phyloP scores from a whole-genome alignment of 345 rosid species.

The Acer negundo region DNA sequence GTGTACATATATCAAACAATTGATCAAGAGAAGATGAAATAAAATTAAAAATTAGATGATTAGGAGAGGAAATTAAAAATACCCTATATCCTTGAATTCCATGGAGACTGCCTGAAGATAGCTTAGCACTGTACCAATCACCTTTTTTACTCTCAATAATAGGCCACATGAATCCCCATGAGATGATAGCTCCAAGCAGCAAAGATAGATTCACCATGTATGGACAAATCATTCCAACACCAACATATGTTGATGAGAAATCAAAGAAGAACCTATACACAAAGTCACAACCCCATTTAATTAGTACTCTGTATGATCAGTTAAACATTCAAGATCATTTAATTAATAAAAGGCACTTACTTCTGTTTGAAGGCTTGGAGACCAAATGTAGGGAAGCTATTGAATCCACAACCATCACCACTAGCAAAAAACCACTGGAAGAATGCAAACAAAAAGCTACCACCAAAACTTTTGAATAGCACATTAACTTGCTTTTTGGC shows the following conservation, averaged over 20 bases:
- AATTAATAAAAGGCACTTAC: slow-evolving; percentile 29
- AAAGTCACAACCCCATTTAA: not conserved
- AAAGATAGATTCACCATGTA: slow-evolving; percentile 80
- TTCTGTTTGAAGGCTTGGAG: slow-evolving; percentile 54
- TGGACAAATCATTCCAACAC: slow-evolving; percentile 95
- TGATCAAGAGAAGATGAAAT: no score
- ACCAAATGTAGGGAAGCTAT: slow-evolving; percentile 78
- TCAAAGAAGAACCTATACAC: slow-evolving; percentile 76
- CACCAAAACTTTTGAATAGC: slow-evolving; percentile 45
- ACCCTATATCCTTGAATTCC: slow-evolving; percentile 88
- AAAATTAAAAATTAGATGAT: no score
- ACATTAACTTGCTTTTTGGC: slow-evolving; percentile 67
- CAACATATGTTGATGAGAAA: slow-evolving; percentile 86
- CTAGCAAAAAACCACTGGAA: slow-evolving; percentile 72
- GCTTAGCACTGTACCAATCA: slow-evolving; percentile 59
- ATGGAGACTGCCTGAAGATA: slow-evolving; percentile 52
- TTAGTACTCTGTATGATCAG: no score
- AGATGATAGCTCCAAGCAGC: slow-evolving; percentile 73
- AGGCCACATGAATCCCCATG: slow-evolving; percentile 95
- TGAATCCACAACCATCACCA: slow-evolving; percentile 75
- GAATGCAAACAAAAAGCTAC: slow-evolving; percentile 55
- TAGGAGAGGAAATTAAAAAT: not conserved
- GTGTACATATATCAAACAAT: no score
- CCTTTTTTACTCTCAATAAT: slow-evolving; percentile 66
- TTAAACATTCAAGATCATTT: not conserved